Base-by-base conservation (phyloP, 2,329 filamentous ascomycete genomes). In the Amauroascus niger region DNA sequence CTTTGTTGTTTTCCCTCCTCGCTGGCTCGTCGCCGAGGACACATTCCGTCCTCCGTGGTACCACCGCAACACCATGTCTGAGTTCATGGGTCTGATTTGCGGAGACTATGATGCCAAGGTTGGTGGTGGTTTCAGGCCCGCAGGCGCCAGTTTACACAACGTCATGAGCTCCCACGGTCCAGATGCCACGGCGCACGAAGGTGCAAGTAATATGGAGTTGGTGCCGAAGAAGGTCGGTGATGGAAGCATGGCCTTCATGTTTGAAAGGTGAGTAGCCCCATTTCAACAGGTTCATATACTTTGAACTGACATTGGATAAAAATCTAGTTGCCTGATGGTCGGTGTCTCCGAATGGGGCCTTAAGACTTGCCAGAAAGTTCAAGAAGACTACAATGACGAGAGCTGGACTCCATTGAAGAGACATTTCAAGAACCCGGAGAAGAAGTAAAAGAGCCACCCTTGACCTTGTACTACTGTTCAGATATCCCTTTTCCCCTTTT, bases 361-460 rank as follows among this genome's bases (percentile, higher is more conserved):
- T 57, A 84, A 81, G 67, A 79, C 79, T 57, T 91, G 83, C 64
- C 70, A 76, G 62, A 87, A 86, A 69, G 79, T 86, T 39, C 84
- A 87, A 71, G 76, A 81, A 59, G 79, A 79, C 54, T 94, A 93
- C 64, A 89, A 82, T 65, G 80, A 83, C 54, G 86, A 94, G 73
- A 90, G 86, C 66, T 95, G 88, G 88, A 82, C 76, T 26, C 78
- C 78, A 0, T 71, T 87, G 50, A 79, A 80, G 68, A 76, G 81
- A 41, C 79, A 85, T 64, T 86, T 83, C 58, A 73, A 74, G 64
- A 73, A 73, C 63, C 76, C 76, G 16, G 72, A 75, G 57, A 74
- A 75, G 62, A 30, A 58, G 22, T 52, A 35, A 52, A n/a, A 14
- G 2, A 8, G 7, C 13, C 9, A 9, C 18, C 49, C 50, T n/a